Evolutionary conservation across 1,284 basidiomycete genomes (phyloP), one percentile per base, ranked within the genome.

Genomic region (Neotropicomus parvogracilis): DNA sequence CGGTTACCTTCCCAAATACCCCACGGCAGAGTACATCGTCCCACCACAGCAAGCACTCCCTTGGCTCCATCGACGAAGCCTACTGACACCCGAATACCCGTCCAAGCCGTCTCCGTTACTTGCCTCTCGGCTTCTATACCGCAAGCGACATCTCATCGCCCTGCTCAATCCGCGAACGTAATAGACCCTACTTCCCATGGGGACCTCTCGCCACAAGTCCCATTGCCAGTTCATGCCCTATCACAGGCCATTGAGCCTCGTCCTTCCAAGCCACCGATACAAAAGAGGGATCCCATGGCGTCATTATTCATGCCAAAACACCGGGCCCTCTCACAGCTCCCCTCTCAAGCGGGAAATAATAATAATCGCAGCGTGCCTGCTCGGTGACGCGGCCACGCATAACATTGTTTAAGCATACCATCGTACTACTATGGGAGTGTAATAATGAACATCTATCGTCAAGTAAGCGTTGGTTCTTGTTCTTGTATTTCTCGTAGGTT

Each of bases 281-380:
- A 64, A 52, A 85, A 81, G 70, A 85, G 75, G 65, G 77, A 85
- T 61, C 80, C 79, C 21, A 79, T 79, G 75, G 72, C 82, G 40
- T 73, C 77, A 42, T 66, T 88, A 32, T 88, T 88, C 64, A 80
- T 88, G 66, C 86, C 85, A 38, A 88, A 87, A 65, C 81, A 81
- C 56, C 81, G 82, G 49, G 74, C 78, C 17, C 68, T 79, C 62
- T 83, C 83, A 34, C 83, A 86, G 58, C 74, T 77, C 14, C 73
- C 76, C 49, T 63, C 69, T 54, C 61, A 61, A 35, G 35, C 54
- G 4, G 58, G 62, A 31, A 54, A 44, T 35, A 40, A 54, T 35
- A 40, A 54, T 28, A 49, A 50, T 35, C 59, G 56, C 36, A 53
- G 33, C 26, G 54, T 53, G 19, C 65, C 63, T 32, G 26, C 60